Evolutionary conservation across 108 stramenopile genomes (phyloP), one percentile per base, ranked within the genome.

Genomic region (Cyclotella sp.): DNA sequence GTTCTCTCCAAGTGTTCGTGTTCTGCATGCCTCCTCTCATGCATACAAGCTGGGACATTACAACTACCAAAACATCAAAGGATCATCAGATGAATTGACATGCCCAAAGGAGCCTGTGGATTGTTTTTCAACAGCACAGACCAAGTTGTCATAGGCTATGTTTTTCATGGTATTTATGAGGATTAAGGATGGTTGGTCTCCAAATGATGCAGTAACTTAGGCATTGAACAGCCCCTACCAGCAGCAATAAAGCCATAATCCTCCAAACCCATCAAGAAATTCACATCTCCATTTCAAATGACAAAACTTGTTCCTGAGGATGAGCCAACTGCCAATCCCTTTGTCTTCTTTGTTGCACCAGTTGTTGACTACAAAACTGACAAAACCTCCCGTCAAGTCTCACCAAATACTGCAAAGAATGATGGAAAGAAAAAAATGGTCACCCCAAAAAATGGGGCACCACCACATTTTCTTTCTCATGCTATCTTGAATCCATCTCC

Each of bases 241-340:
- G 41, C 39, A n/a, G 63, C 63, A 6, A 63, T 63, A 9, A 41
- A 63, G n/a, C 63, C 63, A n/a, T 3, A 9, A 12, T 9, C 43
- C 40, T 7, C 22, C 60, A 61, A 61, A 21, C 60, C 60, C 7
- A 7, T 28, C 15, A 43, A 27, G 3, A 7, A 63, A 63, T 63
- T 63, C 63, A 63, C 10, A n/a, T 63, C 63, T 7, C 63, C 63
- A 12, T 43, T 63, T 63, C 63, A 63, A 63, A 42, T 63, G 63
- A 63, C 43, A 6, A 63, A 63, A 19, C 42, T 63, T 9, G 43
- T 63, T 43, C 63, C 63, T 19, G 43, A 63, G 63, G 63, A 43
- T 4, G 9, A 7, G 8, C 63, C 63, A 10, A 21, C 19, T 6
- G 21, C 43, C 6, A 43, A 63, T 21, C 43, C 63, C 16, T 44